Evolutionary conservation across 169 alveolate genomes (phyloP).

Genomic region (Plasmodium gallinaceum): DNA sequence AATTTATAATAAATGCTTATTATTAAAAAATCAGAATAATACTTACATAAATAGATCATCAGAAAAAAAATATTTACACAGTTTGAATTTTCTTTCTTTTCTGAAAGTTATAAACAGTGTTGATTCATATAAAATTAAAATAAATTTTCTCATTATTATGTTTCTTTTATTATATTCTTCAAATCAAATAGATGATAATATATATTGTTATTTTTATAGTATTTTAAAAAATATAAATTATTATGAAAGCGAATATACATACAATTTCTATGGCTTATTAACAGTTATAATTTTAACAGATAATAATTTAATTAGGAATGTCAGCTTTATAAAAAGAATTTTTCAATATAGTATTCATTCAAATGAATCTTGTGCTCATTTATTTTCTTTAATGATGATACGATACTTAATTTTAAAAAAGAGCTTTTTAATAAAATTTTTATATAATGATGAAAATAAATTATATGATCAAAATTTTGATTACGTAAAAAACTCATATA

Average conservation of each 20-base stretch:
- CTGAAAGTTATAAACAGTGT: slow-evolving; percentile 55
- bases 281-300: slow-evolving; percentile 62
- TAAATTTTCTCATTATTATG: slow-evolving; percentile 53
- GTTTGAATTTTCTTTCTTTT: slow-evolving; percentile 65
- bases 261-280: slow-evolving; percentile 36
- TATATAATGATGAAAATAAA: slow-evolving; percentile 47
- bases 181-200: slow-evolving; percentile 56
- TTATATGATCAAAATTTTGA: slow-evolving; percentile 30
- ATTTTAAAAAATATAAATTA: slow-evolving; percentile 50
- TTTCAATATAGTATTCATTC: slow-evolving; percentile 68
- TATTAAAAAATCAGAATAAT: slow-evolving; percentile 16
- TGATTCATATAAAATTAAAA: slow-evolving; percentile 62
- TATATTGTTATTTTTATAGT: slow-evolving; percentile 51
- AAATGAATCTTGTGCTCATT: slow-evolving; percentile 40
- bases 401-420: slow-evolving; percentile 48
- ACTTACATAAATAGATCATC: not conserved
- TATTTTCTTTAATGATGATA: slow-evolving; percentile 57
- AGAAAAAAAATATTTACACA: slow-evolving; percentile 37
- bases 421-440: slow-evolving; percentile 28
- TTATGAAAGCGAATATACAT: slow-evolving; percentile 67
- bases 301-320: slow-evolving; percentile 47
- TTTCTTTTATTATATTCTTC: slow-evolving; percentile 52
- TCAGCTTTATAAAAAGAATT: slow-evolving; percentile 60
- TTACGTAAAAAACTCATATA: slow-evolving; percentile 30
- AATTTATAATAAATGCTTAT: slow-evolving; percentile 22